phyloP scores from a whole-genome alignment of 2,329 filamentous ascomycete species.

The Xylariaceae sp. region DNA sequence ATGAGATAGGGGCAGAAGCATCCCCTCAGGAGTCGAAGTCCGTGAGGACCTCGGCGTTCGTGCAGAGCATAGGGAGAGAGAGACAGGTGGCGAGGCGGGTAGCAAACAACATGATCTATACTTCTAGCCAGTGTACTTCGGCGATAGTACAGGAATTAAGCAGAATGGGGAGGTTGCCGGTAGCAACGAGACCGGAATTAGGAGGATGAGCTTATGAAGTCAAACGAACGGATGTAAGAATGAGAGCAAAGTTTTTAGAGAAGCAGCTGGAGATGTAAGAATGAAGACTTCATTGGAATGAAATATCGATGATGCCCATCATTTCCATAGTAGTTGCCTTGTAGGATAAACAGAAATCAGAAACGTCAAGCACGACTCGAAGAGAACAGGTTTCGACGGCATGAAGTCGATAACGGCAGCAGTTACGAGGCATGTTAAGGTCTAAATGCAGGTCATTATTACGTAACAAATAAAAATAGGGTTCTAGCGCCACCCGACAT shows the following conservation, averaged over 20 bases:
- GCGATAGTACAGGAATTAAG: constrained; percentile 20
- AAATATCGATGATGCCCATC: too few relatives aligned
- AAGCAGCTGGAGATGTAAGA: too few relatives aligned
- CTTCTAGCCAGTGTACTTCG: constrained; percentile 20
- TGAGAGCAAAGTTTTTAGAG: constrained; percentile 6
- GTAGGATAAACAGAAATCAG: too few relatives aligned
- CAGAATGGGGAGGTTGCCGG: constrained; percentile 19
- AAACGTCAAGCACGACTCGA: too few relatives aligned
- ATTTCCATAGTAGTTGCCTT: too few relatives aligned
- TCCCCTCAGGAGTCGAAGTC: constrained; percentile 8
- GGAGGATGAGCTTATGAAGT: constrained; percentile 15
- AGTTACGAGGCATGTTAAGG: not conserved
- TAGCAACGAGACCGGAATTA: not conserved
- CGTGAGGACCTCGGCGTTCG: constrained; percentile 14
- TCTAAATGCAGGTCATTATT: not conserved
- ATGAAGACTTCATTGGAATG: too few relatives aligned
- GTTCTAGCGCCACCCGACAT: not conserved
- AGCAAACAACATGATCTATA: constrained; percentile 21
- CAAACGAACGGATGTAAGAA: not conserved
- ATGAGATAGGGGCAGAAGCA: constrained; percentile 21
- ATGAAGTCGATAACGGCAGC: constrained; percentile 2
- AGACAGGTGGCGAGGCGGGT: constrained; percentile 21
- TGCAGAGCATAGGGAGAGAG: constrained; percentile 16
- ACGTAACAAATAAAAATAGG: not conserved
- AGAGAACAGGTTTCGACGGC: too few relatives aligned